Base-by-base conservation (phyloP, 306 rosid genomes). In the Fragaria nilgerrensis region DNA sequence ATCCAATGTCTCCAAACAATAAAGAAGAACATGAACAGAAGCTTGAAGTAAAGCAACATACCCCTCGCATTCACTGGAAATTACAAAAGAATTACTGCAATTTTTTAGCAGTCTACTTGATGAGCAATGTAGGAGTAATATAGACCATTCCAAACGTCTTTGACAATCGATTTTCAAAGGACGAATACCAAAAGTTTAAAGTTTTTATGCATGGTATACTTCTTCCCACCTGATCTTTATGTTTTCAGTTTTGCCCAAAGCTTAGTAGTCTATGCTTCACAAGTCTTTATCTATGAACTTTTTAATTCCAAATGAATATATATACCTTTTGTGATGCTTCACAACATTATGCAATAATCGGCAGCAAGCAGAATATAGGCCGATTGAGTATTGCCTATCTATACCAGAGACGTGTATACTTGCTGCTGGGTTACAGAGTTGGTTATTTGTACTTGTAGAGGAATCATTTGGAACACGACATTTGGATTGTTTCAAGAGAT, bases 321-420 rank as follows among this genome's bases (percentile, higher is more conserved):
- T 67, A 75, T 80, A 94, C 98, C 95, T 88, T 75, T 86, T 90
- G 84, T 85, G 95, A 85, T 92, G 96, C 87, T 87, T 89, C 52
- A 92, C 80, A 66, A 81, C 79, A 41, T 90, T 88, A 81, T 86
- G 89, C 82, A 92, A 76, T 64, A 92, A 85, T 77, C 92, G 90
- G 88, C 96, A 94, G 81, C 96, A 84, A 5, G 93, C 88, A 83
- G 89, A 84, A 80, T 86, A 92, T 78, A 94, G 89, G 79, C 86
- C 85, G 53, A 90, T 43, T 36, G 88, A 82, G 87, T 86, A 94
- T 77, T 77, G 85, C 69, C 79, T 85, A 74, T 94, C 96, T 47
- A 86, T 75, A 32, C 69, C 76, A 64, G 75, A 49, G 66, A 72
- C 52, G 66, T 83, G 72, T 68, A 65, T 73, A 75, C 87, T 67